A percentile compares a stretch with the other conserved stretches of the same genome.
phyloP scores from a whole-genome alignment of 352 stramenopile genomes.

The Thalassiosira delicatula region DNA sequence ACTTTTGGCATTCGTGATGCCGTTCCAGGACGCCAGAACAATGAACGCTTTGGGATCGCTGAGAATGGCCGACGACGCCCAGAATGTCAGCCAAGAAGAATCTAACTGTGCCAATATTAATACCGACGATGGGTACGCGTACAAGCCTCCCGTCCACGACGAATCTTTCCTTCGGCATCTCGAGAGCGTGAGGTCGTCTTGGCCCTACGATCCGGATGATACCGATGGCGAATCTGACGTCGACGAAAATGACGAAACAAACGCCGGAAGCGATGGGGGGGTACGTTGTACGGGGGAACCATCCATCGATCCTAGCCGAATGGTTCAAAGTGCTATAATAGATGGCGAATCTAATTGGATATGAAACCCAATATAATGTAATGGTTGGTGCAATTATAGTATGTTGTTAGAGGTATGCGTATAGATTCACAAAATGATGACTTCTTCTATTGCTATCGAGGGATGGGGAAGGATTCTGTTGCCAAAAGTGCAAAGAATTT shows the following conservation, averaged over 20 bases:
- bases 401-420: too few species aligned
- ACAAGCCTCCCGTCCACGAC: conserved; percentile 33
- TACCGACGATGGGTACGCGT: too few species aligned
- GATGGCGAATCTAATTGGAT: conserved; percentile 57
- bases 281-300: conserved; percentile 52
- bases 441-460: too few species aligned
- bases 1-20: neutral
- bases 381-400: too few species aligned
- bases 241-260: neutral
- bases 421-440: too few species aligned
- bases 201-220: conserved; percentile 20
- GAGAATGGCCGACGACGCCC: conserved; percentile 1
- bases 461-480: too few species aligned
- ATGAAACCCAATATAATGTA: conserved; percentile 20
- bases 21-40: too few species aligned
- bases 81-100: neutral
- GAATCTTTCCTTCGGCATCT: conserved; percentile 48
- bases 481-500: too few species aligned
- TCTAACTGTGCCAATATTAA: conserved; percentile 7
- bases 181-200: conserved; percentile 36
- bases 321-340: conserved; percentile 38
- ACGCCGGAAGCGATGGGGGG: conserved; percentile 14
- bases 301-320: conserved; percentile 42
- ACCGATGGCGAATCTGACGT: conserved; percentile 18
- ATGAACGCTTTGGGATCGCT: neutral